phyloP scores from a whole-genome alignment of 192 early-diverging fungal species.

The Chytriomyces confervae region DNA sequence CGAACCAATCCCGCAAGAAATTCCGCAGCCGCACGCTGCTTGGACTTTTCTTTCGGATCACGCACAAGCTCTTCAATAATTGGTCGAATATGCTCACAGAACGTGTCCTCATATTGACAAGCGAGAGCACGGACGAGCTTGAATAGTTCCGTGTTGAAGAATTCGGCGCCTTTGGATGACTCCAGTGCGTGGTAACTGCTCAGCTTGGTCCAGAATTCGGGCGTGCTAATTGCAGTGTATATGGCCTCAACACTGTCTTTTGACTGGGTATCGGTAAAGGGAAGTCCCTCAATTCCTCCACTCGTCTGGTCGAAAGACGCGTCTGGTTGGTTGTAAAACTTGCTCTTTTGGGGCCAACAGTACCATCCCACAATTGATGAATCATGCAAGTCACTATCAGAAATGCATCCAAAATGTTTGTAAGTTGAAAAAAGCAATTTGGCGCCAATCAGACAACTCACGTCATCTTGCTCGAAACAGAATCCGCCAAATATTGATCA shows the following conservation, averaged over 20 bases:
- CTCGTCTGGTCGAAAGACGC: slow-evolving; percentile 29
- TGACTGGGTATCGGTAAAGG: slow-evolving; percentile 65
- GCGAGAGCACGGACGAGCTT: slow-evolving; percentile 46
- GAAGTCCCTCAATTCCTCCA: slow-evolving; percentile 42
- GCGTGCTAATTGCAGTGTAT: slow-evolving; percentile 52
- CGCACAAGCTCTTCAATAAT: slow-evolving; percentile 57
- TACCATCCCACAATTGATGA: slow-evolving; percentile 71
- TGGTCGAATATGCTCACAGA: slow-evolving; percentile 62
- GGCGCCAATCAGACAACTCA: not conserved
- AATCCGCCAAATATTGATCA: slow-evolving; percentile 49
- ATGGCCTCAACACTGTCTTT: slow-evolving; percentile 63
- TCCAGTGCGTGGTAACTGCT: slow-evolving; percentile 71
- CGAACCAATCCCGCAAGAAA: slow-evolving; percentile 80
- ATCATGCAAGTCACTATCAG: slow-evolving; percentile 35
- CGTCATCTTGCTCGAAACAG: slow-evolving; percentile 28
- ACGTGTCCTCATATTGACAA: slow-evolving; percentile 60
- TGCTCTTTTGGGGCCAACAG: slow-evolving; percentile 72
- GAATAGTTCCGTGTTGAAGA: slow-evolving; percentile 74
- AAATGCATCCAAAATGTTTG: not conserved
- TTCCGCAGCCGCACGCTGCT: slow-evolving; percentile 84
- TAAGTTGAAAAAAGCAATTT: not conserved
- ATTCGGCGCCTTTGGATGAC: slow-evolving; percentile 37
- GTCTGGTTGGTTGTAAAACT: slow-evolving; percentile 51
- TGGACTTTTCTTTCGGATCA: slow-evolving; percentile 70
- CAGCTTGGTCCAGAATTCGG: slow-evolving; percentile 74